Percentiles rank a stretch among this genome's conserved stretches.
Conservation (phyloP, 2,329 filamentous ascomycete species). For the Aspergillus costaricaensis region DNA sequence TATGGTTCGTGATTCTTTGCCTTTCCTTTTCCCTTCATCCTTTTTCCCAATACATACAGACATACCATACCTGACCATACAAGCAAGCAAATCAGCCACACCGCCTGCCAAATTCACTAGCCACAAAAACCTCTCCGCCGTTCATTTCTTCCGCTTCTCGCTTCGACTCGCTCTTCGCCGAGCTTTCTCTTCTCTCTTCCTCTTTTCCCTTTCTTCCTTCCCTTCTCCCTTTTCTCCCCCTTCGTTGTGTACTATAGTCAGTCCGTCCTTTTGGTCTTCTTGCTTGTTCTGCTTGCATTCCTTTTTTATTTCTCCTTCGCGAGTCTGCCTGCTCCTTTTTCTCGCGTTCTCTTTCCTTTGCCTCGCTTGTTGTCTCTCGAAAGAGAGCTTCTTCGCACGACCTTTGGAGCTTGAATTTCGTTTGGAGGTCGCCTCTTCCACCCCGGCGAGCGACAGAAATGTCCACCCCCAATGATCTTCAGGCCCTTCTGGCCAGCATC, state of each 20-base stretch:
- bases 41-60: not conserved
- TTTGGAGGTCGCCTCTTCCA: constrained; percentile 32
- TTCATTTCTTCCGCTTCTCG: constrained; percentile 26
- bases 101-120: constrained; percentile 20
- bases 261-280: constrained; percentile 15
- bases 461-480: constrained; percentile 50
- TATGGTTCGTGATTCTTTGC: no score
- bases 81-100: constrained; percentile 5
- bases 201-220: constrained; percentile 14
- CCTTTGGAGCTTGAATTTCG: constrained; percentile 29
- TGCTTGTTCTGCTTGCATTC: constrained; percentile 5
- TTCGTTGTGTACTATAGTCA: constrained; percentile 25
- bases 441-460: constrained; percentile 45
- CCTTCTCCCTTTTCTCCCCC: constrained; percentile 19
- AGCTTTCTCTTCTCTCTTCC: constrained; percentile 23
- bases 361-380: constrained; percentile 26
- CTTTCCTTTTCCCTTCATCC: no score
- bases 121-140: constrained; percentile 14
- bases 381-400: constrained; percentile 35
- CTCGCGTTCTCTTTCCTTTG: constrained; percentile 18
- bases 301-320: constrained; percentile 5
- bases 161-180: constrained; percentile 8
- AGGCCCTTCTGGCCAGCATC: constrained; percentile 50
- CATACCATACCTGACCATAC: not conserved
- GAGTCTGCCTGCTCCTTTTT: constrained; percentile 12